These are phyloP conservation scores for Tricholoma saponaceum DNA, from an alignment of 768 basidiomycete genomes.

Conservation along the genomic window DNA sequence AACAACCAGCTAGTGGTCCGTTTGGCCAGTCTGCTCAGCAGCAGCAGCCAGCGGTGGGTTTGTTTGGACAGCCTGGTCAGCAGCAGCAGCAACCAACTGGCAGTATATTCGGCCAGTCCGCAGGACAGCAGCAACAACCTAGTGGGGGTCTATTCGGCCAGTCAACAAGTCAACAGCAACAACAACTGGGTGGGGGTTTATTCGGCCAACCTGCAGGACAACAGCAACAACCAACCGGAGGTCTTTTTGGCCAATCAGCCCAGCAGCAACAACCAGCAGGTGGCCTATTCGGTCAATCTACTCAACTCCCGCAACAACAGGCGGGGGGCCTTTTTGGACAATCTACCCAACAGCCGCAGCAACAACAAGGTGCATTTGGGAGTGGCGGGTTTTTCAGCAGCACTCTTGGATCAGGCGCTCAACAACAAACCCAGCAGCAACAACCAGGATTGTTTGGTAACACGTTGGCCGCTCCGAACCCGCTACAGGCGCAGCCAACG, in stretches of 20 bases:
- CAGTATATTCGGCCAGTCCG: slow-evolving; percentile 18
- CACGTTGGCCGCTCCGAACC: background rate
- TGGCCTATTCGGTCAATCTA: slow-evolving; percentile 19
- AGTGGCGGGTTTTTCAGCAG: slow-evolving; percentile 11
- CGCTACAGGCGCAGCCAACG: slow-evolving; percentile 30
- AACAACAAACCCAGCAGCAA: slow-evolving; percentile 24
- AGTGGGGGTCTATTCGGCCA: slow-evolving; percentile 23
- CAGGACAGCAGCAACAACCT: slow-evolving; percentile 19
- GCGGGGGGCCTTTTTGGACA: slow-evolving; percentile 23
- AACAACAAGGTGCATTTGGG: slow-evolving; percentile 15
- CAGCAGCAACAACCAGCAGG: slow-evolving; percentile 19
- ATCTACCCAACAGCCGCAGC: slow-evolving; percentile 6
- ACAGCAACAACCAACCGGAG: slow-evolving; percentile 13
- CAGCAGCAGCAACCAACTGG: slow-evolving; percentile 17
- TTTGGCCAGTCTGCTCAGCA: slow-evolving; percentile 26
- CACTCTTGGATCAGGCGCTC: slow-evolving; percentile 2
- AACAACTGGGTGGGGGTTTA: slow-evolving; percentile 18
- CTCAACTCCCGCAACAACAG: slow-evolving; percentile 17
- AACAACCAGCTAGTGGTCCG: slow-evolving; percentile 19
- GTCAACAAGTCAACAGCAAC: slow-evolving; percentile 8
- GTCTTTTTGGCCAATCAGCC: slow-evolving; percentile 26
- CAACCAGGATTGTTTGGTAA: slow-evolving; percentile 18
- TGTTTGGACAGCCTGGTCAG: slow-evolving; percentile 26
- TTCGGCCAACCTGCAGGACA: slow-evolving; percentile 27
- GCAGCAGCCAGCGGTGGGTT: slow-evolving; percentile 18